phyloP scores from a whole-genome alignment of 495 filamentous ascomycete genomes.

The Bacidia rubella region DNA sequence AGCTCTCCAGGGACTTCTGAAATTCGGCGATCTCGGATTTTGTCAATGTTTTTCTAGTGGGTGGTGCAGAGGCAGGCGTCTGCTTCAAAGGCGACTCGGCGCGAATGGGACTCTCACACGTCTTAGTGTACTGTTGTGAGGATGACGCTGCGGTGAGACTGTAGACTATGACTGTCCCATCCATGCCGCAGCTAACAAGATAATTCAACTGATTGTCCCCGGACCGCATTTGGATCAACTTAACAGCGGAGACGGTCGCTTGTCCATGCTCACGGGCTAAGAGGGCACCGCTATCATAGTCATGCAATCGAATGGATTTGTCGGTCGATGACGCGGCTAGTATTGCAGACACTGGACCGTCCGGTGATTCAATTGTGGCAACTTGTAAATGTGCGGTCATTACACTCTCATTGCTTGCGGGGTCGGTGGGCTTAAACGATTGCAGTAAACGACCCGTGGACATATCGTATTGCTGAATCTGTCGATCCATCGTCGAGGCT shows the following conservation, averaged over 20 bases:
- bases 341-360: conserved; percentile 38
- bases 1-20: conserved; percentile 32
- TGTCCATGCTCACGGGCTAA: conserved; percentile 87
- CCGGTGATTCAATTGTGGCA: conserved; percentile 27
- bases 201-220: conserved; percentile 25
- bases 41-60: conserved; percentile 61
- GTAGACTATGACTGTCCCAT: conserved; percentile 83
- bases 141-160: conserved; percentile 27
- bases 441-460: conserved; percentile 52
- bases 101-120: conserved; percentile 4
- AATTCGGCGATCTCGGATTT: conserved; percentile 67
- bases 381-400: conserved; percentile 64
- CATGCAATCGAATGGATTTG: conserved; percentile 86
- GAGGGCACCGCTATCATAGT: conserved; percentile 58
- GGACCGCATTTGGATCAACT: conserved; percentile 45
- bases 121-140: conserved; percentile 4
- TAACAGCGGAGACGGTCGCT: conserved; percentile 71
- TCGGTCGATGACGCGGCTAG: conserved; percentile 81
- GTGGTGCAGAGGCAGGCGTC: conserved; percentile 32
- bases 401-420: conserved; percentile 64
- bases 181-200: conserved; percentile 63
- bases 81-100: conserved; percentile 40
- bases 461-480: conserved; percentile 63
- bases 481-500: conserved; percentile 73
- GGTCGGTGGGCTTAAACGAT: conserved; percentile 70